phyloP scores from a whole-genome alignment of 2,329 filamentous ascomycete species.

The Penicillium frequentans region DNA sequence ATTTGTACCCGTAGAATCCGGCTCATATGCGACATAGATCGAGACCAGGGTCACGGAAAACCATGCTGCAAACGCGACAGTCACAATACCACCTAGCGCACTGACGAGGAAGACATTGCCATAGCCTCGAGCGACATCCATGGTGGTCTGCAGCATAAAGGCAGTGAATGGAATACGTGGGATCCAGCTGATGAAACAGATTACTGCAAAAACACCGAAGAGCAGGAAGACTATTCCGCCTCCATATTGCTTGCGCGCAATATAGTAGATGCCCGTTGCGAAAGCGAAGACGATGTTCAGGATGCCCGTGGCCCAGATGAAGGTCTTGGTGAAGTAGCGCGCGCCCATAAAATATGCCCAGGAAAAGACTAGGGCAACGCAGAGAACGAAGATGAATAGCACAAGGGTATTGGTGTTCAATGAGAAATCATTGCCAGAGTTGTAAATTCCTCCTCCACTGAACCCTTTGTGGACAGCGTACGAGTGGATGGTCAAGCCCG shows the following conservation, averaged over 20 bases:
- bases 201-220: constrained; percentile 74
- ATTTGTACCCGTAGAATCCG: constrained; percentile 49
- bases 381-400: constrained; percentile 77
- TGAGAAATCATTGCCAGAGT: constrained; percentile 62
- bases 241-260: constrained; percentile 72
- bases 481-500: constrained; percentile 71
- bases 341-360: constrained; percentile 75
- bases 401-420: constrained; percentile 83
- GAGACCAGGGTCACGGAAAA: constrained; percentile 83
- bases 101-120: constrained; percentile 87
- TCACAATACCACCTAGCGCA: constrained; percentile 75
- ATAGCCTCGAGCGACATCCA: constrained; percentile 79
- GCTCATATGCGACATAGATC: constrained; percentile 81
- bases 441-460: constrained; percentile 73
- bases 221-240: constrained; percentile 85
- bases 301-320: constrained; percentile 91
- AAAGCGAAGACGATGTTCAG: constrained; percentile 81
- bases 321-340: constrained; percentile 78
- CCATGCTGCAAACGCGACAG: constrained; percentile 77
- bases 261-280: constrained; percentile 85
- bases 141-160: constrained; percentile 81
- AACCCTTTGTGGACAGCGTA: constrained; percentile 65
- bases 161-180: constrained; percentile 87
- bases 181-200: constrained; percentile 89
- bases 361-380: constrained; percentile 71